Percentiles rank a stretch among this genome's conserved stretches.
phyloP scores from a whole-genome alignment of 2,329 filamentous ascomycete genomes.

The Fusarium sp. region DNA sequence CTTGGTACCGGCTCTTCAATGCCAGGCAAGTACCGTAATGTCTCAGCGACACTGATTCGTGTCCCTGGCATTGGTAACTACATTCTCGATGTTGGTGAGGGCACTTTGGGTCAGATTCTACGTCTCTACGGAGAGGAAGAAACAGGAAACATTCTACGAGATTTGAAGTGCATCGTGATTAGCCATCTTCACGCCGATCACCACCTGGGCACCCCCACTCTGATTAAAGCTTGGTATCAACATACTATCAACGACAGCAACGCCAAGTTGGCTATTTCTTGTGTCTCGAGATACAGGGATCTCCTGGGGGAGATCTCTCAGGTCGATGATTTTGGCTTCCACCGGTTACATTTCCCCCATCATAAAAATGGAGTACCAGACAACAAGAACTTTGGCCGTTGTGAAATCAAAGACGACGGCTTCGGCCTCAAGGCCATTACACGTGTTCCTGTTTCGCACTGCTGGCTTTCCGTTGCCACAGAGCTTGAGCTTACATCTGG shows the following conservation, averaged over 20 bases:
- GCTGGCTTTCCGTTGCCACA: slow-evolving; percentile 79
- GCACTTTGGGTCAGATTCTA: slow-evolving; percentile 86
- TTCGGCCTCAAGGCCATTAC: slow-evolving; percentile 75
- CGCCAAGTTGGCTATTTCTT: slow-evolving; percentile 72
- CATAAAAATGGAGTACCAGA: slow-evolving; percentile 36
- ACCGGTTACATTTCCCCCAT: slow-evolving; percentile 56
- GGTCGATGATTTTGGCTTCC: slow-evolving; percentile 81
- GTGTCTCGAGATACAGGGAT: slow-evolving; percentile 75
- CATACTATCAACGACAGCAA: slow-evolving; percentile 54
- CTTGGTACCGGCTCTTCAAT: slow-evolving; percentile 91
- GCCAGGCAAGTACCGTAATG: slow-evolving; percentile 95
- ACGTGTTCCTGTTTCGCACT: slow-evolving; percentile 79
- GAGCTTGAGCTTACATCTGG: slow-evolving; percentile 81
- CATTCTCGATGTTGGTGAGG: slow-evolving; percentile 91
- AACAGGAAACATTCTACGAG: slow-evolving; percentile 75
- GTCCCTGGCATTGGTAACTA: slow-evolving; percentile 90
- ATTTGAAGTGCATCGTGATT: slow-evolving; percentile 88
- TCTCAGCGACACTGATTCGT: slow-evolving; percentile 86
- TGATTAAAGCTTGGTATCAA: slow-evolving; percentile 86
- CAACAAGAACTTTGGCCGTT: slow-evolving; percentile 49
- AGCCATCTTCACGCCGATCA: slow-evolving; percentile 97
- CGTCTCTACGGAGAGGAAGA: slow-evolving; percentile 76
- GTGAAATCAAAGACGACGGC: slow-evolving; percentile 56
- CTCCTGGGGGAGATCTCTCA: slow-evolving; percentile 84
- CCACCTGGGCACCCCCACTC: slow-evolving; percentile 83